Evolutionary conservation across 2,329 filamentous ascomycete genomes (phyloP), one percentile per base, ranked within the genome.

Genomic region (Raffaelea deltoideospora): DNA sequence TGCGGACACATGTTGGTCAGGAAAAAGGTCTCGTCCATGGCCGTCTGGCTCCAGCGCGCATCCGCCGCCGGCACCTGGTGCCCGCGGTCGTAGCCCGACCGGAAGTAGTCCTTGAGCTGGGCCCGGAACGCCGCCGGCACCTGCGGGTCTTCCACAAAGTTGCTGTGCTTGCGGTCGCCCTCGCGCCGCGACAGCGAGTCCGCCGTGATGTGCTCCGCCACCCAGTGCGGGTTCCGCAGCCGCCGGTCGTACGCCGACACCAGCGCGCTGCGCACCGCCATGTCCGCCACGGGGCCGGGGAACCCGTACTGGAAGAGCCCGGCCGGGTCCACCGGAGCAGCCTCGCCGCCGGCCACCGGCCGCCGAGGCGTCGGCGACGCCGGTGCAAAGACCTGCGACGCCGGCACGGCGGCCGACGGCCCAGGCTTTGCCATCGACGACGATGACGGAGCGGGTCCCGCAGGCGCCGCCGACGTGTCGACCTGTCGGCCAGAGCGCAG

Each of bases 1-100:
- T 98, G 90, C 23, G 90, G 90, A 53, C 87, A 94, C 87, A 98
- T 98, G 63, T 98, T 98, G 53, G 72, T 79, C 38, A 98, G 70
- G 52, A 75, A 79, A 53, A 98, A 98, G 3, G 90, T 98, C 40
- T 83, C 84, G 60, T 98, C 76, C 85, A 98, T 94, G 45, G 90
- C 87, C 26, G 72, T 58, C 60, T 98, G 90, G 44, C 77, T 83
- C 87, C 90, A 98, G 63, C 92, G 93, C 39, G 82, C 84, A 60
- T 98, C 90, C 29, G 90, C 90, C 6, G 90, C 90, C 10, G 90
- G 90, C 10, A 96, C 88, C 61, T 98, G 90, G 61, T 98, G 90
- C 42, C 90, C 90, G 27, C 90, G 75, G 58, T 98, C 90, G 57
- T 92, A 98, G 50, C 90, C 90, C 28, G 79, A 87, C 47, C 88